Conservation (phyloP, 371 early-diverging fungal species). For the Saksenaea vasiformis region DNA sequence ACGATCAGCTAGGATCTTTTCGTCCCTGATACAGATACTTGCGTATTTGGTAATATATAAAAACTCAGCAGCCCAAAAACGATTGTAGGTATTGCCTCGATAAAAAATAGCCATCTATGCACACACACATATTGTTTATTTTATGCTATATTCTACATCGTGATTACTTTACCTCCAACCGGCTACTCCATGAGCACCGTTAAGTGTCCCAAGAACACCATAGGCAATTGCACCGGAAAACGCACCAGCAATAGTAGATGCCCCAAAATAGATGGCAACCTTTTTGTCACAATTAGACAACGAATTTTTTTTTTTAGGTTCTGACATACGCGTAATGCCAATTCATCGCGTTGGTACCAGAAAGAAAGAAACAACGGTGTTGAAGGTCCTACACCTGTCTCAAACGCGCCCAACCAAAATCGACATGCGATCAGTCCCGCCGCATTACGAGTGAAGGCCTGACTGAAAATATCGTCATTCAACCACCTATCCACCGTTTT, state of each 20-base stretch:
- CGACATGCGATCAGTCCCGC: slow-evolving; percentile 55
- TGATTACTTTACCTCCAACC: slow-evolving; percentile 34
- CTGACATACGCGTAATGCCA: slow-evolving; percentile 33
- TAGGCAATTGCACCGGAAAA: slow-evolving; percentile 53
- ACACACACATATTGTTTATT: neutral
- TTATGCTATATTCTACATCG: neutral
- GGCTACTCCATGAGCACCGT: slow-evolving; percentile 35
- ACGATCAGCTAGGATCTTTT: neutral
- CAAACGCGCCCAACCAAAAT: slow-evolving; percentile 61
- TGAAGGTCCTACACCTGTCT: slow-evolving; percentile 42
- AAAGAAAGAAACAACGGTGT: slow-evolving; percentile 41
- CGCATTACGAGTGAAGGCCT: slow-evolving; percentile 54
- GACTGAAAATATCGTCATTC: slow-evolving; percentile 19
- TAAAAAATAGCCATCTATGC: slow-evolving; percentile 54
- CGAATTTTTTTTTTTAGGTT: neutral
- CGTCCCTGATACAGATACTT: neutral
- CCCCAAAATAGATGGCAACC: slow-evolving; percentile 43
- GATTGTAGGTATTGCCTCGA: slow-evolving; percentile 63
- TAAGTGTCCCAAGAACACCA: slow-evolving; percentile 27
- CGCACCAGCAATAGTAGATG: slow-evolving; percentile 49
- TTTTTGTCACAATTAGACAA: neutral
- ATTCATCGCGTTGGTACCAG: slow-evolving; percentile 45
- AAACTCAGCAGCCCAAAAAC: slow-evolving; percentile 46
- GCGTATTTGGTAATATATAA: slow-evolving; percentile 32
- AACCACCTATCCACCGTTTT: neutral